Conservation (phyloP, 163 green algal genomes). For the Picocystis sp. region DNA sequence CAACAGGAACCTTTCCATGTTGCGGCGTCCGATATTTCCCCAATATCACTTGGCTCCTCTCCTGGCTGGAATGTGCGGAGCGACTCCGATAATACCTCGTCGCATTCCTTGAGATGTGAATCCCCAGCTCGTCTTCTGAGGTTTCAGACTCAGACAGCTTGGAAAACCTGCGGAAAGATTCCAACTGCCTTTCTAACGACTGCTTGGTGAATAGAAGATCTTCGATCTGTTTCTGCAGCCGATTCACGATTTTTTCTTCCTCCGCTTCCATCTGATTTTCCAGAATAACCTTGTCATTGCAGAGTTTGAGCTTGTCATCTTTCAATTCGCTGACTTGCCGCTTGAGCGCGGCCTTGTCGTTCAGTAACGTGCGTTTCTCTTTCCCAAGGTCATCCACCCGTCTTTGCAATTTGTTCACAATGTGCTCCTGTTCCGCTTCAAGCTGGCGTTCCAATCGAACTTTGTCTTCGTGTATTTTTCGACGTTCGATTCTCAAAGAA, state of each 20-base stretch:
- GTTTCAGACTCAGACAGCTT: too few species aligned
- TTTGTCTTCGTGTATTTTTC: constrained; percentile 35
- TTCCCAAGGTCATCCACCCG: constrained; percentile 25
- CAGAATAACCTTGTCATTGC: constrained; percentile 50
- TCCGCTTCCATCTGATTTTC: constrained; percentile 39
- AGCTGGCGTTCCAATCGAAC: constrained; percentile 59
- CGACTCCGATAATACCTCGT: too few species aligned
- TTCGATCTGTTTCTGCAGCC: constrained; percentile 41
- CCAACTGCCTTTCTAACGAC: constrained; percentile 27
- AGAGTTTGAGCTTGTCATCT: constrained; percentile 36
- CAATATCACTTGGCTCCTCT: too few species aligned
- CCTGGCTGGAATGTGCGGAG: too few species aligned
- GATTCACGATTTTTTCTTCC: constrained; percentile 34
- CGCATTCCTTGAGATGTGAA: too few species aligned
- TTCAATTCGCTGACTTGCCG: constrained; percentile 23
- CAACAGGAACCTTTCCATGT: too few species aligned
- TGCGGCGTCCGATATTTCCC: too few species aligned
- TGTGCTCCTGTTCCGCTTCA: constrained; percentile 61
- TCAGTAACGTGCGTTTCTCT: constrained; percentile 23
- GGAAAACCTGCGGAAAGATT: constrained; percentile 1
- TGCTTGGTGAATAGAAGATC: constrained; percentile 23
- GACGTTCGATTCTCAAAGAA: too few species aligned
- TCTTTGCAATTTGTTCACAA: constrained; percentile 53
- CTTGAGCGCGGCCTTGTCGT: constrained; percentile 47
- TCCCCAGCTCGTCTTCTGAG: too few species aligned